These are phyloP conservation scores for Pseudoperonospora humuli DNA, from an alignment of 352 stramenopile species.

Conservation along the genomic window DNA sequence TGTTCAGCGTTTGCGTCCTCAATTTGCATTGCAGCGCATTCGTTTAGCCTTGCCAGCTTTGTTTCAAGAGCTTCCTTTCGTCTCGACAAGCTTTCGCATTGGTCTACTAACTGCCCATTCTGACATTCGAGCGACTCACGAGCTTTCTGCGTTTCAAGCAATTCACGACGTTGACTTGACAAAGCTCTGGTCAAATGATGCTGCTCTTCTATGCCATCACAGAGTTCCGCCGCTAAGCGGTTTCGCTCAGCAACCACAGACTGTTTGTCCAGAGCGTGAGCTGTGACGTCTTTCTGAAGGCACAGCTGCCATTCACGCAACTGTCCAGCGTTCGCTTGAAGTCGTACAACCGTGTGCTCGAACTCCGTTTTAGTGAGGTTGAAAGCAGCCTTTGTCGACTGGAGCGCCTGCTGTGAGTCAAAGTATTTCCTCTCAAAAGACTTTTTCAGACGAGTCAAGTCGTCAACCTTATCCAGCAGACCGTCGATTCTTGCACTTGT, in stretches of 20 bases:
- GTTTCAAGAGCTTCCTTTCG: constrained; percentile 1
- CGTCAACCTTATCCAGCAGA: constrained; percentile 49
- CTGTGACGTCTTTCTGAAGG: constrained; percentile 11
- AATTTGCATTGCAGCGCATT: constrained; percentile 8
- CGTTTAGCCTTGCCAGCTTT: constrained; percentile 6
- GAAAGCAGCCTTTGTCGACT: constrained; percentile 24
- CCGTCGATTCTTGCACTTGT: constrained; percentile 46
- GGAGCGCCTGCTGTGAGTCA: constrained; percentile 27
- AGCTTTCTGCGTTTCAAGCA: not conserved
- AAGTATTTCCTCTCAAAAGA: constrained; percentile 72
- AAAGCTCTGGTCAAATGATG: constrained; percentile 3
- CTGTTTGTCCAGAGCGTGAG: constrained; percentile 4
- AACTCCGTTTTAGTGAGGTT: constrained; percentile 9
- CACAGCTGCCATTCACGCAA: constrained; percentile 5
- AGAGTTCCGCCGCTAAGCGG: constrained; percentile 2
- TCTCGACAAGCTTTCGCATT: constrained; percentile 2
- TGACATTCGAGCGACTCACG: not conserved
- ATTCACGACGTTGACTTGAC: constrained; percentile 1
- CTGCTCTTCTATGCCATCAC: not conserved
- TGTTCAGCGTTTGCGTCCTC: constrained; percentile 13
- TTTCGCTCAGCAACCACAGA: not conserved
- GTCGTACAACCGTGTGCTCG: constrained; percentile 2
- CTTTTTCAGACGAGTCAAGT: constrained; percentile 52
- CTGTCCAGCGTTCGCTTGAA: constrained; percentile 6
- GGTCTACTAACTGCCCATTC: constrained; percentile 4